Percentiles rank a stretch among this genome's conserved stretches.
Conservation (phyloP, 805 yeast genomes). For the Barnettozyma vustinii region DNA sequence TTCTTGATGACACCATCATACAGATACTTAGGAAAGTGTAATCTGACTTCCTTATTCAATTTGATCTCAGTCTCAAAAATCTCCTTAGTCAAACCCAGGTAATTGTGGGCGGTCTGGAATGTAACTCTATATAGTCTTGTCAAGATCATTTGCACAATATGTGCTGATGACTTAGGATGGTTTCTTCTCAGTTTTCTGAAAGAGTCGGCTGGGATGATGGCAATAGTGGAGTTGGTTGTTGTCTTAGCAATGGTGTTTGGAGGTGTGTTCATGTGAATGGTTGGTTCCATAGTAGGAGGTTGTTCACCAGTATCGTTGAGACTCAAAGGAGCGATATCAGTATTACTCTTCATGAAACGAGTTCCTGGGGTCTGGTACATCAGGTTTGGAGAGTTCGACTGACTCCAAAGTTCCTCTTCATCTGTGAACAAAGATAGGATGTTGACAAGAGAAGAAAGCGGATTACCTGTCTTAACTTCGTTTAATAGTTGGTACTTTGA, state of each 20-base stretch:
- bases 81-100: slow-evolving; percentile 79
- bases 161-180: slow-evolving; percentile 87
- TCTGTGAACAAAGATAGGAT: slow-evolving; percentile 71
- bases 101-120: slow-evolving; percentile 81
- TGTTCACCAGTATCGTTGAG: slow-evolving; percentile 10
- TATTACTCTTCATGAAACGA: slow-evolving; percentile 2
- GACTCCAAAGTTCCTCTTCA: slow-evolving; percentile 22
- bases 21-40: slow-evolving; percentile 59
- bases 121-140: slow-evolving; percentile 87
- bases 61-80: slow-evolving; percentile 69
- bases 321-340: slow-evolving; percentile 18
- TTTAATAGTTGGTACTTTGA: slow-evolving; percentile 70
- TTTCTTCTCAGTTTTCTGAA: slow-evolving; percentile 65
- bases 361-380: background rate
- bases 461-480: slow-evolving; percentile 77
- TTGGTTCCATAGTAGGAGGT: background rate
- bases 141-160: slow-evolving; percentile 87
- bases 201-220: slow-evolving; percentile 84
- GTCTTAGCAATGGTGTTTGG: slow-evolving; percentile 65
- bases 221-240: slow-evolving; percentile 70
- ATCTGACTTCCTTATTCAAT: slow-evolving; percentile 45
- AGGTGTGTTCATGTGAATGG: background rate
- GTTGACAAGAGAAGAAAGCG: slow-evolving; percentile 76
- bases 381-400: slow-evolving; percentile 5
- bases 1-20: slow-evolving; percentile 49